Base-by-base conservation (phyloP, 1,139 yeast species). In the Yamadazyma membranifaciens region DNA sequence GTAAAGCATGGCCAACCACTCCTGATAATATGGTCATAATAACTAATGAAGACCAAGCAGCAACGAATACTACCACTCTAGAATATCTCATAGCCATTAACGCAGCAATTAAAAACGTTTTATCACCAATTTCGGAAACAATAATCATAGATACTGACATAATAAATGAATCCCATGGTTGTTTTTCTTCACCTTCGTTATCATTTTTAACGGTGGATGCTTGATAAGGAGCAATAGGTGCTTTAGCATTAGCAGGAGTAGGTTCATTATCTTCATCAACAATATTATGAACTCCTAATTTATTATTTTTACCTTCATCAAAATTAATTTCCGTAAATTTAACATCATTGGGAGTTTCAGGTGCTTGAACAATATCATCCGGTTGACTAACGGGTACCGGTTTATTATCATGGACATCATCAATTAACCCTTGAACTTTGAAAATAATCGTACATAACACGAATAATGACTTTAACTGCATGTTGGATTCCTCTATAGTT, bases 21-120 rank as follows among this genome's bases (percentile, higher is more conserved):
- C 96, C 98, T 4, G 96, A 87, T 45, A 92, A 73, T 9, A 92
- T 72, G 0, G 98, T 89, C 98, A 92, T 92, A 36, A 92, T 65
- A 5, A 80, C 88, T 53, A 92, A 73, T 3, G 98, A 89, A n/a
- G 84, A 60, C 49, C 88, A 87, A 2, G 96, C 95, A 3, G 97
- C 82, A 9, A 89, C 73, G 57, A 92, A 91, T 13, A 92, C 98
- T 36, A 88, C 74, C 52, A 78, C 55, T 56, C 95, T 74, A 16
- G 91, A 79, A 64, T 89, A 84, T 59, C 87, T 85, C 98, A 94
- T 92, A 28, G 98, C 96, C 97, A 92, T 89, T 50, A 92, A 75
- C 2, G 98, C 98, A 24, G 98, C 97, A 52, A 94, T 89, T 51
- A 92, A 75, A 58, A 92, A 92, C 0, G 99, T 92, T 67, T 92